Conservation (phyloP, 164 flowering plant genomes). For the Vitis cinerea region DNA sequence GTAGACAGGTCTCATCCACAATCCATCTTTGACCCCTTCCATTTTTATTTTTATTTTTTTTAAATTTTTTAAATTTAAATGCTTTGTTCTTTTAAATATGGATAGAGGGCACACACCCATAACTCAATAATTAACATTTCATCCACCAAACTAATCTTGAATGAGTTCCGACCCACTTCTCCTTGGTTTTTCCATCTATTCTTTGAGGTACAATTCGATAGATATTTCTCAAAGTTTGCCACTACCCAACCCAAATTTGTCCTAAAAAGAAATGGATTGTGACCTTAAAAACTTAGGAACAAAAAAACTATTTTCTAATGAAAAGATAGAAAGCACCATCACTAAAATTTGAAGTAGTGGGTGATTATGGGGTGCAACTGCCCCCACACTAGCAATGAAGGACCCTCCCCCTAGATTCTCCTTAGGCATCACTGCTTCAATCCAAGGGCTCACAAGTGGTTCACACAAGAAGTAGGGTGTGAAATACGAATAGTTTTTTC, state of each 20-base stretch:
- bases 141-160: slow-evolving; percentile 1
- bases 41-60: neutral
- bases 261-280: slow-evolving; percentile 21
- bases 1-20: slow-evolving; percentile 1
- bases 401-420: neutral
- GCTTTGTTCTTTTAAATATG: neutral
- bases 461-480: too few relatives aligned
- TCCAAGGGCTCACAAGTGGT: too few relatives aligned
- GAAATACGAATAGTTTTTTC: too few relatives aligned
- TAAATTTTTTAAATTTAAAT: too few relatives aligned
- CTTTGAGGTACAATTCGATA: neutral
- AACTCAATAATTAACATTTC: neutral
- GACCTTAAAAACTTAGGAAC: slow-evolving; percentile 9
- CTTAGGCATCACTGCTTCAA: too few relatives aligned
- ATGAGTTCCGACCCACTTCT: neutral
- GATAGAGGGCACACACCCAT: too few relatives aligned
- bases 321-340: slow-evolving; percentile 20
- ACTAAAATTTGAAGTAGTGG: neutral
- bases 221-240: neutral
- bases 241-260: slow-evolving; percentile 2
- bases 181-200: neutral
- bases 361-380: neutral
- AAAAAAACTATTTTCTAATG: slow-evolving; percentile 10
- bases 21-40: neutral
- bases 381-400: neutral